These are phyloP conservation scores for Rhodotorula sp. DNA, from an alignment of 1,284 basidiomycete genomes.

Conservation along the genomic window DNA sequence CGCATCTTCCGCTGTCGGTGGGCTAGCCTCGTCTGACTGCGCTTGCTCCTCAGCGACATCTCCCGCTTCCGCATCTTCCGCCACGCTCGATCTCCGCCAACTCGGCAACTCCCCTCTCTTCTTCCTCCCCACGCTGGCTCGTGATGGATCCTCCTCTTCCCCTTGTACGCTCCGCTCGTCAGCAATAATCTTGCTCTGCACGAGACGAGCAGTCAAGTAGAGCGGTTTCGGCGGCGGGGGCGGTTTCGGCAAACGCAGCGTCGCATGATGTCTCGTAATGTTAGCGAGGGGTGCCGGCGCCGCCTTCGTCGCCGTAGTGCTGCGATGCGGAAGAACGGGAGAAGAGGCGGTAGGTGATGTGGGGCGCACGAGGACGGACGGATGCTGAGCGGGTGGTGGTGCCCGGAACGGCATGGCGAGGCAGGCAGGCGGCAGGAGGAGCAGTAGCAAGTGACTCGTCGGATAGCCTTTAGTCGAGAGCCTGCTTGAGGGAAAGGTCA, in stretches of 20 bases:
- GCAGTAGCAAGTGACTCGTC: too few relatives aligned
- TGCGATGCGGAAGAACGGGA: not conserved
- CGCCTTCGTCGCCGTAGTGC: not conserved
- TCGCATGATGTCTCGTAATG: not conserved
- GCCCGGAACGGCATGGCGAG: constrained; percentile 1
- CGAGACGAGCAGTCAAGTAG: constrained; percentile 8
- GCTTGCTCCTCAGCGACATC: not conserved
- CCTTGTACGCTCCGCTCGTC: not conserved
- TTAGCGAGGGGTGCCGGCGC: not conserved
- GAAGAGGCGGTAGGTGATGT: not conserved
- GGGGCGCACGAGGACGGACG: not conserved
- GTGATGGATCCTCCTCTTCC: not conserved
- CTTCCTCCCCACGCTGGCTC: not conserved
- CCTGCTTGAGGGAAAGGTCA: too few relatives aligned
- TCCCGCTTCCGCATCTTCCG: too few relatives aligned
- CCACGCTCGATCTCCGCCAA: not conserved
- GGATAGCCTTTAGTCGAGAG: too few relatives aligned
- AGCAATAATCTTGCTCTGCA: not conserved
- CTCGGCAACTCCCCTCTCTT: constrained; percentile 9
- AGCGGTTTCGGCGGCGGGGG: constrained; percentile 35
- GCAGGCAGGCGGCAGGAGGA: too few relatives aligned
- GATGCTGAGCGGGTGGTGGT: constrained; percentile 2
- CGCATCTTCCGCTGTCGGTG: not conserved
- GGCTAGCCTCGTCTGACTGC: too few relatives aligned
- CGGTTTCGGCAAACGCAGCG: constrained; percentile 11